These are phyloP conservation scores for Puya raimondii DNA, from an alignment of 176 grass and related monocot genomes.

Conservation along the genomic window DNA sequence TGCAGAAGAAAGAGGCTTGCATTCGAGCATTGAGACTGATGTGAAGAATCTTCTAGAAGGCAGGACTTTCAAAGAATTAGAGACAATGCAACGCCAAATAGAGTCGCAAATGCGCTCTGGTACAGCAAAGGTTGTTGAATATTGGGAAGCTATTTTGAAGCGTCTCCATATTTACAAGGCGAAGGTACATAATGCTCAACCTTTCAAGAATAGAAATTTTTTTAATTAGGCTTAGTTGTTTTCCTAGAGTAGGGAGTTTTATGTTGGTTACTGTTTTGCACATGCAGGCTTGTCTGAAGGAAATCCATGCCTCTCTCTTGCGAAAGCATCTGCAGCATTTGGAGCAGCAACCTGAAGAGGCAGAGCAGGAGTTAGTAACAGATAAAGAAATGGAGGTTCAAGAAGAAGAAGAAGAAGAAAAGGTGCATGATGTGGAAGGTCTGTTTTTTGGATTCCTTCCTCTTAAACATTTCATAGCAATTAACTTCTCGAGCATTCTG, in stretches of 20 bases:
- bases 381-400: constrained; percentile 36
- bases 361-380: constrained; percentile 31
- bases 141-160: constrained; percentile 95
- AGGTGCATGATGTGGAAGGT: constrained; percentile 51
- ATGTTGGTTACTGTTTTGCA: background rate
- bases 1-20: constrained; percentile 87
- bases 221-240: constrained; percentile 2
- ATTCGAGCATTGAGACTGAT: constrained; percentile 85
- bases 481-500: constrained; percentile 2
- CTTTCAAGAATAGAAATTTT: constrained; percentile 11
- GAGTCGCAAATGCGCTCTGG: constrained; percentile 94
- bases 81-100: constrained; percentile 83
- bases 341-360: constrained; percentile 41
- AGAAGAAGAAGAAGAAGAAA: constrained; percentile 38
- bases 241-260: background rate
- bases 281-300: constrained; percentile 65
- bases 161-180: constrained; percentile 94
- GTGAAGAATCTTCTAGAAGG: constrained; percentile 87
- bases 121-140: constrained; percentile 96
- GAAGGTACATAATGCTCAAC: constrained; percentile 58
- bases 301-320: constrained; percentile 90
- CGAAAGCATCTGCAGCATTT: constrained; percentile 80
- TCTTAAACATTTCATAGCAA: constrained; percentile 16
- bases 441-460: constrained; percentile 15
- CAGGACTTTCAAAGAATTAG: constrained; percentile 56